A percentile compares a stretch with the other conserved stretches of the same genome.
These are phyloP conservation scores for Collybia nuda DNA, from an alignment of 768 basidiomycete species.

Conservation along the genomic window DNA sequence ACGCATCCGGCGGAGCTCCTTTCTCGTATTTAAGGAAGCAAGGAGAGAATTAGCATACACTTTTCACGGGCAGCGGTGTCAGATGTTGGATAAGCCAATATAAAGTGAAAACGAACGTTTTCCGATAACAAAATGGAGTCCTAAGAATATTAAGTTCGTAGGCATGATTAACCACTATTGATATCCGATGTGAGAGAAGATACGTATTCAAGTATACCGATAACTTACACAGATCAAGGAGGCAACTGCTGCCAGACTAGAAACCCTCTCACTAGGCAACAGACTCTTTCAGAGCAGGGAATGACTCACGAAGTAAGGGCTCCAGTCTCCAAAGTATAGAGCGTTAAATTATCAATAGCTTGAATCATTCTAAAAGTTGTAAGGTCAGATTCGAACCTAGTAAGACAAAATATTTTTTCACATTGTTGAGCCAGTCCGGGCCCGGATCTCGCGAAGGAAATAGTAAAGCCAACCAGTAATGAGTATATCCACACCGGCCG, in stretches of 20 bases:
- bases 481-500: slow-evolving; percentile 35
- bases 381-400: not conserved
- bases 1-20: slow-evolving; percentile 23
- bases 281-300: not conserved
- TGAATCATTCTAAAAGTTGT: slow-evolving; percentile 30
- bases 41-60: slow-evolving; percentile 37
- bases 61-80: not conserved
- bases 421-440: slow-evolving; percentile 26
- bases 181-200: not conserved
- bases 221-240: slow-evolving; percentile 41
- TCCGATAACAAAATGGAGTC: slow-evolving; percentile 46
- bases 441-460: slow-evolving; percentile 31
- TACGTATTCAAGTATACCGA: not conserved
- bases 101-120: slow-evolving; percentile 31
- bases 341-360: slow-evolving; percentile 33
- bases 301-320: slow-evolving; percentile 34
- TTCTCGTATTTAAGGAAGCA: slow-evolving; percentile 29
- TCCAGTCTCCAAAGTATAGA: slow-evolving; percentile 44
- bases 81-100: not conserved
- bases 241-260: slow-evolving; percentile 37
- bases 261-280: not conserved
- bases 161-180: slow-evolving; percentile 43
- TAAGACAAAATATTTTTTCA: slow-evolving; percentile 4
- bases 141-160: slow-evolving; percentile 40
- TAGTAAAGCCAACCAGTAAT: slow-evolving; percentile 36